A percentile compares a stretch with the other conserved stretches of the same genome.
Conservation (phyloP, 192 early-diverging fungal genomes). For the Coemansia sp. region DNA sequence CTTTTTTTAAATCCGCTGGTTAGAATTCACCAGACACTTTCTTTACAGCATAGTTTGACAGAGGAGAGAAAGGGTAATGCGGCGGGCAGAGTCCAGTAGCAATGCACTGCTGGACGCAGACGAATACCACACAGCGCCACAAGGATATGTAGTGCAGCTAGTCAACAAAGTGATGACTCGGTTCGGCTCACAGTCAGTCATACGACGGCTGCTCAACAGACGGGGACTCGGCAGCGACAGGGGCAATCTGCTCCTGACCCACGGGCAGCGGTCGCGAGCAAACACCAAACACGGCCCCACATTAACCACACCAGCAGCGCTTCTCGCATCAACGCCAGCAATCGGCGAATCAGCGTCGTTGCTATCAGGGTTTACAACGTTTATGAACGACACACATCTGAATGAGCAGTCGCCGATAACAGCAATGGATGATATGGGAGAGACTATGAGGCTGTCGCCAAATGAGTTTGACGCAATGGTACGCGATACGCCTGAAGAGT, state of each 20-base stretch:
- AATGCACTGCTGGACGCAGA: neutral
- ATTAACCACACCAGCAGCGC: neutral
- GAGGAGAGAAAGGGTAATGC: neutral
- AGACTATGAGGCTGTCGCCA: slow-evolving; percentile 14
- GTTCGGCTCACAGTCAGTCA: slow-evolving; percentile 17
- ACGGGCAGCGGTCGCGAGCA: neutral
- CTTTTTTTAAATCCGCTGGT: too few species aligned
- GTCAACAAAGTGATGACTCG: slow-evolving; percentile 40
- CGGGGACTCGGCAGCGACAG: neutral
- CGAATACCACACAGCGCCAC: slow-evolving; percentile 18
- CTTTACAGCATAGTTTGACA: neutral
- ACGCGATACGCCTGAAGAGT: slow-evolving; percentile 5
- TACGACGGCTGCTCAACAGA: slow-evolving; percentile 21
- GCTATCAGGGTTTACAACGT: slow-evolving; percentile 35
- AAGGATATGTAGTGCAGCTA: slow-evolving; percentile 29
- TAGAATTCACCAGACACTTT: too few species aligned
- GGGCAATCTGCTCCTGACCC: slow-evolving; percentile 8
- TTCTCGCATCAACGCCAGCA: slow-evolving; percentile 15
- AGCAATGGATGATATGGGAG: neutral
- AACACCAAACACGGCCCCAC: neutral
- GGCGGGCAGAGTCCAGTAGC: neutral
- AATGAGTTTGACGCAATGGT: slow-evolving; percentile 32
- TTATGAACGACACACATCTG: slow-evolving; percentile 1
- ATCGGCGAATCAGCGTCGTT: slow-evolving; percentile 28
- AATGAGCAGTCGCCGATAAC: neutral